Evolutionary conservation across 352 stramenopile species (phyloP).

Genomic region (Globisporangium iwayamae): DNA sequence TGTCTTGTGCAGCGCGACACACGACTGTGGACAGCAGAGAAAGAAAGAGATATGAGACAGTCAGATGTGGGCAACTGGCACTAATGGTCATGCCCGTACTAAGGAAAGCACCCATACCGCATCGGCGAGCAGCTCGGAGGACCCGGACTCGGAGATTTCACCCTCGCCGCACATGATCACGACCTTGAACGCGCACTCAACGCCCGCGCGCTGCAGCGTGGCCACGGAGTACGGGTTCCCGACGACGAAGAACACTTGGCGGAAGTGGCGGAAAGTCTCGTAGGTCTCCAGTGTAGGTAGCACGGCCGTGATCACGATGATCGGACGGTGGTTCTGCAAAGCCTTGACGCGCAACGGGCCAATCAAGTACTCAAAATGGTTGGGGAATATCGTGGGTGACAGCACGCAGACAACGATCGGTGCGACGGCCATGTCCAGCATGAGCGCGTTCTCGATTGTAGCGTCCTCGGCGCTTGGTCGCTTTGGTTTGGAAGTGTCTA

Average conservation of each 20-base stretch:
- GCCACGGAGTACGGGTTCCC: slow-evolving; percentile 57
- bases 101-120: slow-evolving; percentile 30
- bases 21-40: slow-evolving; percentile 31
- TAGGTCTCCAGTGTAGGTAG: slow-evolving; percentile 61
- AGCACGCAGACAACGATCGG: slow-evolving; percentile 78
- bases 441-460: slow-evolving; percentile 44
- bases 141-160: slow-evolving; percentile 46
- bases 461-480: slow-evolving; percentile 36
- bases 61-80: neutral
- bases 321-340: slow-evolving; percentile 63
- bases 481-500: slow-evolving; percentile 1
- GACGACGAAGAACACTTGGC: slow-evolving; percentile 68
- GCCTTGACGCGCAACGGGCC: slow-evolving; percentile 64
- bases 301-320: slow-evolving; percentile 59
- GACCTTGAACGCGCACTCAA: slow-evolving; percentile 62
- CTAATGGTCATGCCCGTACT: neutral
- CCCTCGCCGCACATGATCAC: slow-evolving; percentile 71
- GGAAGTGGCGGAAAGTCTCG: slow-evolving; percentile 64
- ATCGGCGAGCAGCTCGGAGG: slow-evolving; percentile 71
- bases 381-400: slow-evolving; percentile 49
- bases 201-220: slow-evolving; percentile 56
- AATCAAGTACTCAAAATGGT: slow-evolving; percentile 78
- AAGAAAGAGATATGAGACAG: slow-evolving; percentile 9
- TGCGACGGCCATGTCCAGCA: slow-evolving; percentile 42
- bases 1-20: slow-evolving; percentile 81